These are phyloP conservation scores for Myriangium duriaei DNA, from an alignment of 2,329 filamentous ascomycete species.

Conservation along the genomic window DNA sequence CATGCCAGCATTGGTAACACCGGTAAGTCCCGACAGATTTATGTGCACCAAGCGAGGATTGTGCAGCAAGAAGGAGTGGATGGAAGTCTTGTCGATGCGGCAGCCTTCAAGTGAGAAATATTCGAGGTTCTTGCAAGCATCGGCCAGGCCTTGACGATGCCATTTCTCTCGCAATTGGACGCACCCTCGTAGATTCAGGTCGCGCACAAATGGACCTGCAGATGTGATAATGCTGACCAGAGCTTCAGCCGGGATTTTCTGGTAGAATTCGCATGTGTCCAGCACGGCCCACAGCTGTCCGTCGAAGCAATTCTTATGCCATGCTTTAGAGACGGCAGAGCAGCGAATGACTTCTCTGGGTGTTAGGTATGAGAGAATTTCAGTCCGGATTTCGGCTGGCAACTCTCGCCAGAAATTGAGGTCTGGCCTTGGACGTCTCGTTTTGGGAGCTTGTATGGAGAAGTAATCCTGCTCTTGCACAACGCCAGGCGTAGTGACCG, in stretches of 20 bases:
- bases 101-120: slow-evolving; percentile 84
- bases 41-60: slow-evolving; percentile 72
- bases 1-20: slow-evolving; percentile 73
- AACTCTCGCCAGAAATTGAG: slow-evolving; percentile 68
- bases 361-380: slow-evolving; percentile 61
- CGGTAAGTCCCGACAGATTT: slow-evolving; percentile 70
- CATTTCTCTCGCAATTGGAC: slow-evolving; percentile 78
- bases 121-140: slow-evolving; percentile 73
- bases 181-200: slow-evolving; percentile 84
- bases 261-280: slow-evolving; percentile 72
- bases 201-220: slow-evolving; percentile 79
- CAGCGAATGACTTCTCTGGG: slow-evolving; percentile 71
- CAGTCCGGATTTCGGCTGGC: slow-evolving; percentile 69
- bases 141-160: slow-evolving; percentile 62
- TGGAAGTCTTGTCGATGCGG: slow-evolving; percentile 64
- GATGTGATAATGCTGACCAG: slow-evolving; percentile 73
- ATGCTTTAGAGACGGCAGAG: slow-evolving; percentile 65
- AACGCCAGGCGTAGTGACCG: slow-evolving; percentile 18
- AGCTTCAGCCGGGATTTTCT: slow-evolving; percentile 70
- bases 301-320: slow-evolving; percentile 78
- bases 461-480: slow-evolving; percentile 17
- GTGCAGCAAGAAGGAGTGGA: slow-evolving; percentile 65
- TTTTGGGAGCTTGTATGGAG: slow-evolving; percentile 21
- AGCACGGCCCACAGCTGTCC: slow-evolving; percentile 84
- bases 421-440: slow-evolving; percentile 23